phyloP scores from a whole-genome alignment of 768 basidiomycete genomes.

The Phlebiopsis flavidoalba region DNA sequence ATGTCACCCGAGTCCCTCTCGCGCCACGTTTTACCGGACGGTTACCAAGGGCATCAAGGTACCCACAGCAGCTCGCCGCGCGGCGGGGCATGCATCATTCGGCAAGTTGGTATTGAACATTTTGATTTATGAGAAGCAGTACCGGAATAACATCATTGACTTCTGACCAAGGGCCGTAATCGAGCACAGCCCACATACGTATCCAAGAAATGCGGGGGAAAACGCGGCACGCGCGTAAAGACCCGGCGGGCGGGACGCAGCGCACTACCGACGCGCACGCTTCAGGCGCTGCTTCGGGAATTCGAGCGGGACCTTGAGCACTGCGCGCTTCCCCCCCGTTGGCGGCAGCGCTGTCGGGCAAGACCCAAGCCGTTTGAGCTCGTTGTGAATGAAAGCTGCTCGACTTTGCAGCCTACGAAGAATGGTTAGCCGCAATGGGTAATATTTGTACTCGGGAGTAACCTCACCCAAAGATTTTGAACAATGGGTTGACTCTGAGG shows the following conservation, averaged over 20 bases:
- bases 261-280: slow-evolving; percentile 23
- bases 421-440: slow-evolving; percentile 3
- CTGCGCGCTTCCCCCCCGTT: slow-evolving; percentile 63
- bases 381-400: slow-evolving; percentile 47
- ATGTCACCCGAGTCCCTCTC: too few relatives aligned
- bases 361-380: slow-evolving; percentile 67
- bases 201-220: neutral
- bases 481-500: slow-evolving; percentile 57
- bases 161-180: neutral
- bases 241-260: too few relatives aligned
- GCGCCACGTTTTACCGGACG: too few relatives aligned
- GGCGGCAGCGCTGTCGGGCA: slow-evolving; percentile 41
- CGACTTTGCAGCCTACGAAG: slow-evolving; percentile 64
- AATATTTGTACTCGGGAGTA: neutral
- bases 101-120: too few relatives aligned
- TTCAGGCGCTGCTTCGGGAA: slow-evolving; percentile 65
- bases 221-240: neutral
- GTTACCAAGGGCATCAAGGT: too few relatives aligned
- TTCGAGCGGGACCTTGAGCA: slow-evolving; percentile 68
- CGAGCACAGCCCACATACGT: neutral
- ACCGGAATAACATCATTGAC: neutral
- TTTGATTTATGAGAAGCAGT: neutral
- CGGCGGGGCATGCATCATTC: too few relatives aligned
- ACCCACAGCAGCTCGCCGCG: too few relatives aligned
- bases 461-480: slow-evolving; percentile 68